Evolutionary conservation across 2,329 filamentous ascomycete species (phyloP).

Genomic region (Thielaviopsis ethacetica): DNA sequence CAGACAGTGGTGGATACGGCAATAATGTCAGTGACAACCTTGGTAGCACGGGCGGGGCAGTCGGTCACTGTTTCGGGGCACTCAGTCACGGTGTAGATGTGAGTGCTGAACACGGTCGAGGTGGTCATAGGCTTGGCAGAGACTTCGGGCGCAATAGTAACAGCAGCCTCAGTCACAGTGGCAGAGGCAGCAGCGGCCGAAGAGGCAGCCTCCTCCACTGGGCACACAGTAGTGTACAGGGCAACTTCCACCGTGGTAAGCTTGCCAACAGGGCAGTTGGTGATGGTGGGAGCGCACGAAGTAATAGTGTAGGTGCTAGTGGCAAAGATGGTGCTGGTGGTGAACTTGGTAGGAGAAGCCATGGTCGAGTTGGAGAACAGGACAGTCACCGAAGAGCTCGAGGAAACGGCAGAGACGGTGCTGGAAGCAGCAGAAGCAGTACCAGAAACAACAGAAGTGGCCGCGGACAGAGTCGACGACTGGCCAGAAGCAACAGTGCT

Average conservation of each 20-base stretch:
- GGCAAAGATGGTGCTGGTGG: constrained; percentile 18
- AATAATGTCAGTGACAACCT: constrained; percentile 22
- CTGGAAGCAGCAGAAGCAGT: neutral
- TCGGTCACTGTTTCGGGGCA: constrained; percentile 43
- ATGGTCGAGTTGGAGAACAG: constrained; percentile 7
- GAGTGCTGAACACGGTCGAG: constrained; percentile 38
- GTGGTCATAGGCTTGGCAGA: constrained; percentile 22
- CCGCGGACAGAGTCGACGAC: neutral
- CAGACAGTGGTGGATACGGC: constrained; percentile 25
- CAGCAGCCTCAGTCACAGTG: neutral
- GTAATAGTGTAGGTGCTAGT: constrained; percentile 20
- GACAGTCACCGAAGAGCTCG: constrained; percentile 7
- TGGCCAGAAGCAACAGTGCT: neutral
- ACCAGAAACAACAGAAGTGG: neutral
- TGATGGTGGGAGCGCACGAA: constrained; percentile 17
- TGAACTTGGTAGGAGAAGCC: constrained; percentile 9
- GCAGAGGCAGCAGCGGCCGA: neutral
- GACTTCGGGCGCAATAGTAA: neutral
- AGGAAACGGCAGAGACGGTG: neutral
- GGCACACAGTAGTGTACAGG: constrained; percentile 26
- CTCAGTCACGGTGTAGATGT: constrained; percentile 43
- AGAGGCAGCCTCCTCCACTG: constrained; percentile 16
- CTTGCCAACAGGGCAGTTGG: constrained; percentile 19
- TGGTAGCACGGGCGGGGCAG: constrained; percentile 34
- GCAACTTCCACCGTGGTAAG: constrained; percentile 14